Evolutionary conservation across 495 filamentous ascomycete genomes (phyloP).

Genomic region (Jackrogersella multiformis): DNA sequence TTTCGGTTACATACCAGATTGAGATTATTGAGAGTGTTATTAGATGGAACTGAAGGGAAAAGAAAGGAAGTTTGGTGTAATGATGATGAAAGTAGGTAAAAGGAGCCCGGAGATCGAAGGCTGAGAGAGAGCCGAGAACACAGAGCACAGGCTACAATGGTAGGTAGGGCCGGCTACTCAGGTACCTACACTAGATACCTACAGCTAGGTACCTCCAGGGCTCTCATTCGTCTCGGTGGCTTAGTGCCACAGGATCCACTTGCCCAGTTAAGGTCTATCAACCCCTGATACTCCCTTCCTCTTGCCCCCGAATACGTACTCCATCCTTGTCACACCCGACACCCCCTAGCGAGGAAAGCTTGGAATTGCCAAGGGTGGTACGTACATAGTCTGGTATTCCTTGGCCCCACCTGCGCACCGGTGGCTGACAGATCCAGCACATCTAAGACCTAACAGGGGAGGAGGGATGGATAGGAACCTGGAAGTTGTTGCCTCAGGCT

Average conservation of each 20-base stretch:
- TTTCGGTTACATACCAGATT: slow-evolving; percentile 9
- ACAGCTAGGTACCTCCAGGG: too few species aligned
- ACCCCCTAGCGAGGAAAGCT: slow-evolving; percentile 11
- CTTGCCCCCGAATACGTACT: slow-evolving; percentile 16
- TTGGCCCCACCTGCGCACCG: slow-evolving; percentile 16
- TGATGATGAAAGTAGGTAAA: neutral
- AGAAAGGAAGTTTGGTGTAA: neutral
- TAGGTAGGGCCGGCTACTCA: slow-evolving; percentile 1
- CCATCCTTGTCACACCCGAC: slow-evolving; percentile 20
- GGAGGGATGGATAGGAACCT: too few species aligned
- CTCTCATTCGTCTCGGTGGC: slow-evolving; percentile 38
- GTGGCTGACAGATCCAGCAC: slow-evolving; percentile 40
- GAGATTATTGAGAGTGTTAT: neutral
- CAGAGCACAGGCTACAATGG: slow-evolving; percentile 2
- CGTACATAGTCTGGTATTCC: slow-evolving; percentile 17
- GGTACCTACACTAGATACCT: too few species aligned
- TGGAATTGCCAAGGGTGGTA: slow-evolving; percentile 11
- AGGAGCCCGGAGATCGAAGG: too few species aligned
- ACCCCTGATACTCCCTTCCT: slow-evolving; percentile 33
- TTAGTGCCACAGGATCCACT: slow-evolving; percentile 40
- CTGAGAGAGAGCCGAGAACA: neutral
- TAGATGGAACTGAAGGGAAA: slow-evolving; percentile 30
- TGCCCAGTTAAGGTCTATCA: slow-evolving; percentile 32
- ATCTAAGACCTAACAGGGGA: slow-evolving; percentile 18
- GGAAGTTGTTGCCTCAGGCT: slow-evolving; percentile 31